Base-by-base conservation (phyloP, 1,139 yeast species). In the Sugiyamaella novakii region DNA sequence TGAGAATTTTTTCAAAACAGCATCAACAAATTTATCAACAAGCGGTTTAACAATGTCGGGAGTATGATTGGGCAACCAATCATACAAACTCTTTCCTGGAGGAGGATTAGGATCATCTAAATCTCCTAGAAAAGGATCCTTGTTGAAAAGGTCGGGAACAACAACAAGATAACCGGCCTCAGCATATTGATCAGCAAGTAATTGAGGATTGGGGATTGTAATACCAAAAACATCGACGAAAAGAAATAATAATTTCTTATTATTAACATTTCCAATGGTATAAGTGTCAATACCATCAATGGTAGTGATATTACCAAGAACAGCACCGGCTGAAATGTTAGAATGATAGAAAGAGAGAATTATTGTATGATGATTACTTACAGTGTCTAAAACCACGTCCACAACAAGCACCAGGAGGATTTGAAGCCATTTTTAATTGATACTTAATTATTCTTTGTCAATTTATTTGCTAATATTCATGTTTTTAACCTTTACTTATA, bases 101-200 rank as follows among this genome's bases (percentile, higher is more conserved):
- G 54, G 61, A 35, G 63, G 60, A 18, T 60, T 62, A 37, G 61
- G 64, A 7, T 63, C 61, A 28, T 65, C 62, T 36, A 73, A 64
- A 34, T 85, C 92, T 29, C 79, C 80, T 34, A 78, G 80, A 24
- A 59, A 62, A 35, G 62, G 64, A 33, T 85, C 94, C 5, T 29
- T 29, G 29, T 76, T 64, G 57, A 87, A 74, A 52, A 87, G 75
- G 64, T 88, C 96, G 10, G 95, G 95, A 41, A 84, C 70, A 49
- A 84, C 70, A 0, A 85, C 92, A 33, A 75, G 76, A 70, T 75
- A 86, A 15, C 83, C 83, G 12, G 78, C 76, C 43, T 68, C 68
- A 42, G 91, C 84, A 52, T 84, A 75, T 48, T 76, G 74, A 65
- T 88, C 96, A 21, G 96, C 96, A 54, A 85, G 63, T 55, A 83